These are phyloP conservation scores for Adiantum capillusveneris DNA, from an alignment of 75 land plant species.

Conservation along the genomic window DNA sequence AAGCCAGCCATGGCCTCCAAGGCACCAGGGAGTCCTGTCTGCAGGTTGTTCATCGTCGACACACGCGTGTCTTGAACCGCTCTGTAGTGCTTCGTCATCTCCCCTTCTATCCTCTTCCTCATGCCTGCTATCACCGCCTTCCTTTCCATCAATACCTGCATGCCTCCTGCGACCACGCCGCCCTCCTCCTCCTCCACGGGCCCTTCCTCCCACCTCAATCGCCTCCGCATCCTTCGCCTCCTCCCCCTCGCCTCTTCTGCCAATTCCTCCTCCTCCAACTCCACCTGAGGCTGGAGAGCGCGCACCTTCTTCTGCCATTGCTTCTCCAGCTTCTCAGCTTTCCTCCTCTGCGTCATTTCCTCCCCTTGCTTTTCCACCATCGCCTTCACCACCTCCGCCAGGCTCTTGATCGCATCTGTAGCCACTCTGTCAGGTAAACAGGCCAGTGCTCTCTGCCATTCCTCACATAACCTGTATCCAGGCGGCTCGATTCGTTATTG, in stretches of 20 bases:
- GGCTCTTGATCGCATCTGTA: conserved; percentile 81
- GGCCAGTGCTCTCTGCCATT: conserved; percentile 70
- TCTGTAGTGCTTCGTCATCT: conserved; percentile 52
- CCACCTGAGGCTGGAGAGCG: conserved; percentile 13
- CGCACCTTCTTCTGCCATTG: conserved; percentile 61
- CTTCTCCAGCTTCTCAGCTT: conserved; percentile 40
- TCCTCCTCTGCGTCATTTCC: conserved; percentile 67
- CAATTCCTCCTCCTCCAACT: no score
- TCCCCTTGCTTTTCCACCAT: conserved; percentile 63
- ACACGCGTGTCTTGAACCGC: conserved; percentile 52
- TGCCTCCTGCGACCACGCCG: no score
- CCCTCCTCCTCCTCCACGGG: background rate
- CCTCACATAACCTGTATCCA: conserved; percentile 62
- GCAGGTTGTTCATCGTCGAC: conserved; percentile 75
- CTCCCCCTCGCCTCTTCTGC: background rate
- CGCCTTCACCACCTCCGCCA: conserved; percentile 54
- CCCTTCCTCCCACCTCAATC: background rate
- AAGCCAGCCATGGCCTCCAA: conserved; percentile 83
- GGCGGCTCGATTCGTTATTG: no score
- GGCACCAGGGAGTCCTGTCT: conserved; percentile 74
- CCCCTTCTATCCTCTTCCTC: conserved; percentile 55
- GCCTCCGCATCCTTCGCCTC: conserved; percentile 38
- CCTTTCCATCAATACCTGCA: conserved; percentile 16
- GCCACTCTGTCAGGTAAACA: conserved; percentile 80
- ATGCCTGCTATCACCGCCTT: conserved; percentile 40